Evolutionary conservation across 2,329 filamentous ascomycete species (phyloP), one percentile per base, ranked within the genome.

Genomic region (Pseudogymnoascus sp.): DNA sequence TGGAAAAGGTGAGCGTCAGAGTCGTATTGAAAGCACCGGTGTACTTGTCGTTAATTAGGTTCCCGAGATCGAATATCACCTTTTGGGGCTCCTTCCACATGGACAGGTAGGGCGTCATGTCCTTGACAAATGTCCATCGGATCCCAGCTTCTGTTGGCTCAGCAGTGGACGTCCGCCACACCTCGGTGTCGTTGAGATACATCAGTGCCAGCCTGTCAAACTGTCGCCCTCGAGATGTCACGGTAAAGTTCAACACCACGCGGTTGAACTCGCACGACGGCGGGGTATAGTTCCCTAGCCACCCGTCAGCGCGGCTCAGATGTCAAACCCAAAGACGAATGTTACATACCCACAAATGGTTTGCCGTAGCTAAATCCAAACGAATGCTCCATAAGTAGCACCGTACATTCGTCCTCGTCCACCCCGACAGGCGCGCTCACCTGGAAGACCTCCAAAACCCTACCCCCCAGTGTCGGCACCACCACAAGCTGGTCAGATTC

Each of bases 131-230:
- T 0, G 82, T 85, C 88, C 89, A 93, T 49, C 81, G 76, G 65
- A 94, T 92, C 6, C 90, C 90, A 21, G 80, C 80, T 4, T 76
- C 67, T 0, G 85, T 90, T 1, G 91, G 90, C 75, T 95, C 89
- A 3, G 90, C 89, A 0, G 91, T 95, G 4, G 89, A 92, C 1
- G 90, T 92, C 23, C 90, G 81, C 79, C 89, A 94, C n/a, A 95
- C 81, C 72, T 95, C 90, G 8, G 83, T 85, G 72, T 93, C 88
- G 41, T 84, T 85, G 38, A 94, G 78, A 69, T 87, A 94, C 81
- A 94, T 86, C 33, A 88, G 74, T 3, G 85, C 91, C 7, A 93
- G 79, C 39, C 90, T 82, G 72, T 95, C 91, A 73, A 83, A 92
- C 68, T 95, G 91, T 2, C 83, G 81, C 0, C 91, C 91, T 65